A percentile compares a stretch with the other conserved stretches of the same genome.
Conservation (phyloP, 192 early-diverging fungal species). For the Backusella macrospora region DNA sequence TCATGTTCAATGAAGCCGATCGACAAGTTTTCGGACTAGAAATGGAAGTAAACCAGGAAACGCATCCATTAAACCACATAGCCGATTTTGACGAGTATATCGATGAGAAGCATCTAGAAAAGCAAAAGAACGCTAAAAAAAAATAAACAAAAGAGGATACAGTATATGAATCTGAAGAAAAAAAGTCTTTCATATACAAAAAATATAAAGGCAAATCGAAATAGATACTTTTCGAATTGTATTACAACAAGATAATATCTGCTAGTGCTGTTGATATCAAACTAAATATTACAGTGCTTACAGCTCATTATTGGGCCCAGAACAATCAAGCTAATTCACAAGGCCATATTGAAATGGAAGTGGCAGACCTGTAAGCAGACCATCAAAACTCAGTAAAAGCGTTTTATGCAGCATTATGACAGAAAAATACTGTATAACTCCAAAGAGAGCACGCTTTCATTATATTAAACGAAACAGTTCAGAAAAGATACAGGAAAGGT, state of each 20-base stretch:
- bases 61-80: too few species aligned
- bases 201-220: too few species aligned
- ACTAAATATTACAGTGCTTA: conserved; percentile 1
- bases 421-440: neutral
- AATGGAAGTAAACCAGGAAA: too few species aligned
- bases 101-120: too few species aligned
- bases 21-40: too few species aligned
- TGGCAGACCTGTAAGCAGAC: neutral
- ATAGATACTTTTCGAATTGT: neutral
- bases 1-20: too few species aligned
- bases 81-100: too few species aligned
- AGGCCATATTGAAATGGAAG: neutral
- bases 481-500: conserved; percentile 18
- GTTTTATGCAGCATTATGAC: conserved; percentile 1
- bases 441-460: conserved; percentile 2
- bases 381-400: neutral
- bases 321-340: neutral
- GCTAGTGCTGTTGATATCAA: conserved; percentile 5
- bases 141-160: too few species aligned
- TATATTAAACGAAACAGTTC: conserved; percentile 5
- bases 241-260: neutral
- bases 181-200: too few species aligned
- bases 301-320: conserved; percentile 1
- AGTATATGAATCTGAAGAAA: too few species aligned
- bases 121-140: too few species aligned